Base-by-base conservation (phyloP, 306 rosid species). In the Macrotyloma uniflorum region DNA sequence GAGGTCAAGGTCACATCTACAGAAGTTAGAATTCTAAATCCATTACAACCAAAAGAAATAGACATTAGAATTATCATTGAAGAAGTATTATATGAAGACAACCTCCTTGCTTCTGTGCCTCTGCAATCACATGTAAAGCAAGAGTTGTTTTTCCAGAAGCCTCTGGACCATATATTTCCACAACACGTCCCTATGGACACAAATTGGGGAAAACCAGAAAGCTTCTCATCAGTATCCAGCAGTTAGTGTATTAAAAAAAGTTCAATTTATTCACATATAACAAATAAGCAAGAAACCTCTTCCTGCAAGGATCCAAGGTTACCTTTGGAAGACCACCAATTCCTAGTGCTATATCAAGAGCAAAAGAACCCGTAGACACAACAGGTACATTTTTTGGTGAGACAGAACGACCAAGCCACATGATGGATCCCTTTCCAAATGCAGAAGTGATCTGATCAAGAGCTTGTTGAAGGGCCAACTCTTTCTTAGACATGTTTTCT, bases 101-200 rank as follows among this genome's bases (percentile, higher is more conserved):
- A 93, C 97, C 97, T 91, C 98, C 98, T 84, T 86, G 90, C 83
- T 94, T 92, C 30, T 94, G 98, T 69, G 97, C 91, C 85, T 94
- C 93, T 6, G 98, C 97, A 84, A 94, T 90, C 70, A 90, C 97
- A 77, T 92, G 97, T 51, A 92, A 86, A 61, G 88, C 95, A 76
- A 92, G 97, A 47, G 97, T 94, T 19, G 98, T 90, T 86, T 90
- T 92, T 68, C 97, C 98, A 69, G 98, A 92, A 72, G 97, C 97
- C 85, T 94, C 98, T 24, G 97, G 97, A 65, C 97, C 97, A 59
- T 85, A 94, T 78, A 94, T 89, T 90, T 94, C 97, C 86, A 88
- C 96, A 63, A 94, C 96, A 45, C 96, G 96, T 28, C 98, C 98
- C 98, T 94, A 59, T 67, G 83, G 18, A 82, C 58, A 76, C 16